phyloP scores from a whole-genome alignment of 805 yeast genomes.

The Saccharomycopsis sp. region DNA sequence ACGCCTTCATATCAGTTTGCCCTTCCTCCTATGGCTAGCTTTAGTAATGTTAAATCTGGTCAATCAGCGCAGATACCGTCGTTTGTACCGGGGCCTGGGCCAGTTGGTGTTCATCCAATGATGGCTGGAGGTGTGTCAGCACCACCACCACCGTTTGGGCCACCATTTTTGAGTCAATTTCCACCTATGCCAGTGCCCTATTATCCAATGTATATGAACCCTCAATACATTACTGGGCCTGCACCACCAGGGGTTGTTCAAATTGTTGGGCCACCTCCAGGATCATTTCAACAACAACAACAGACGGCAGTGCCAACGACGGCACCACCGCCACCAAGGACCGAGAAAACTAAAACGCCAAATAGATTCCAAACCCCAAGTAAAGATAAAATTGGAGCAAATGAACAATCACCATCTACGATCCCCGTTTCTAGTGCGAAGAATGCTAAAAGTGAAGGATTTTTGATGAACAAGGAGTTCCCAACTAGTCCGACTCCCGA shows the following conservation, averaged over 20 bases:
- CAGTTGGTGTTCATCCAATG: too few species aligned
- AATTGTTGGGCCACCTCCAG: not conserved
- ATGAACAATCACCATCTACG: constrained; percentile 16
- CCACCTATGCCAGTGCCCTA: not conserved
- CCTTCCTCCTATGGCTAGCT: not conserved
- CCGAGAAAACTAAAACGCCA: not conserved
- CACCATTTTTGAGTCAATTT: not conserved
- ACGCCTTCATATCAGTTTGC: too few species aligned
- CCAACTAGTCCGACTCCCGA: constrained; percentile 15
- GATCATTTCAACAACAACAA: constrained; percentile 1
- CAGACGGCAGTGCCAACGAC: too few species aligned
- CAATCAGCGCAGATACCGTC: too few species aligned
- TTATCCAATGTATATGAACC: not conserved
- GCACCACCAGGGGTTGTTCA: too few species aligned
- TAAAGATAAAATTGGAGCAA: constrained; percentile 4
- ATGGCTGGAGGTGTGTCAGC: too few species aligned
- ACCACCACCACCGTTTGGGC: not conserved
- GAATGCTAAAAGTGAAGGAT: not conserved
- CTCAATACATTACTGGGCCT: not conserved
- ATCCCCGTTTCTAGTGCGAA: constrained; percentile 15
- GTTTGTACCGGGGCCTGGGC: too few species aligned
- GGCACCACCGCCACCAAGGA: not conserved
- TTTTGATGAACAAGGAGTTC: constrained; percentile 1
- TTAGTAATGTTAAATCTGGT: too few species aligned
- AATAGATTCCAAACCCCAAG: constrained; percentile 10